Base-by-base conservation (phyloP, 2,329 filamentous ascomycete genomes). In the Botryosphaeria dothidea region DNA sequence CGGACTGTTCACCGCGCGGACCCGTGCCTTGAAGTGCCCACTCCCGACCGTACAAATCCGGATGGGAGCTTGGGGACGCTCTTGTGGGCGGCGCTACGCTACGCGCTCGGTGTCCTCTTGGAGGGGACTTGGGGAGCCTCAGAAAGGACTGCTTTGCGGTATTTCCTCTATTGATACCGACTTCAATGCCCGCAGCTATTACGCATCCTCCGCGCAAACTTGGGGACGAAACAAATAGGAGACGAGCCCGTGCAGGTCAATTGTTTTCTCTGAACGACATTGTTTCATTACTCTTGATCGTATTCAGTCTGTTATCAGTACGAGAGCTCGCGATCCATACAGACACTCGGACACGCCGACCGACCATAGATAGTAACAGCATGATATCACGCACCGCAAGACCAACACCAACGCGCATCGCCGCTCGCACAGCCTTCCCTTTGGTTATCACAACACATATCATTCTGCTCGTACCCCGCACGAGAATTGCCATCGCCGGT, bases 241-340 rank as follows among this genome's bases (percentile, higher is more conserved):
- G 54, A 45, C 38, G 54, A 58, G 9, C 54, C 23, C 54, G n/a
- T 41, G 54, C 38, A 25, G 36, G 38, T 58, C 54, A 45, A 43
- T 25, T 31, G 5, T 29, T n/a, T 6, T 31, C 6, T 29, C 36
- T 45, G 17, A 23, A 25, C 29, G 5, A 3, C 25, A 43, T 41
- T 27, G n/a, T 58, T 45, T 58, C 38, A 58, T 58, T 58, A 58
- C 54, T 19, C 51, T 25, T 15, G 15, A 19, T 58, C 54, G 54
- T 58, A 45, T 58, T 43, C 31, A 29, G 13, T 17, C 25, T 52
- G 15, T 52, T 29, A 23, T 7, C 52, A 41, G 38, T 58, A 58
- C 38, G 54, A 58, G n/a, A n/a, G 36, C 15, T 29, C 54, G 54
- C 36, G 54, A 21, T 29, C 51, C 13, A 29, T 58, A 45, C 36